A percentile compares a stretch with the other conserved stretches of the same genome.
phyloP scores from a whole-genome alignment of 345 rosid species.

The Triadica sebifera region DNA sequence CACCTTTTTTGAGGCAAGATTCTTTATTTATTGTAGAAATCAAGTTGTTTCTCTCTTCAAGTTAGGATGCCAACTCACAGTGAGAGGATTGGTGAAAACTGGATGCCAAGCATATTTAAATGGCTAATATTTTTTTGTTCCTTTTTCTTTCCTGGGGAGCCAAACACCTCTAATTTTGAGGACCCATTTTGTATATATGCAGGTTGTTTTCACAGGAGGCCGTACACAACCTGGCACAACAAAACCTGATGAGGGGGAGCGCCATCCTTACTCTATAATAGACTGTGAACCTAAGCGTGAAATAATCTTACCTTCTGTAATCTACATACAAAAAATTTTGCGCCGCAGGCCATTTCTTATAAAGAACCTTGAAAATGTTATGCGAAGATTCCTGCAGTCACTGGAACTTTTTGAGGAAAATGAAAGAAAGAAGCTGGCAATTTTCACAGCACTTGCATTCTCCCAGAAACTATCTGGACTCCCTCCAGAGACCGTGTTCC shows the following conservation, averaged over 20 bases:
- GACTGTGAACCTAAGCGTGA: conserved; percentile 88
- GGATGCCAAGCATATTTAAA: background rate
- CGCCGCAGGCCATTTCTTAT: conserved; percentile 93
- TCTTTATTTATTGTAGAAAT: conserved; percentile 6
- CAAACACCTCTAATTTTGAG: background rate
- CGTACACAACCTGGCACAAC: conserved; percentile 97
- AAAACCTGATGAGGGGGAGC: conserved; percentile 98
- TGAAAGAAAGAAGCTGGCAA: conserved; percentile 97
- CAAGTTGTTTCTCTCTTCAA: background rate
- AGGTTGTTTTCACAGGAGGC: conserved; percentile 95
- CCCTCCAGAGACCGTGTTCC: conserved; percentile 96
- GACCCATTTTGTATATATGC: conserved; percentile 23
- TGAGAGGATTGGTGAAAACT: background rate
- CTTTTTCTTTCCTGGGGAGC: no score
- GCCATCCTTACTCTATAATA: conserved; percentile 81
- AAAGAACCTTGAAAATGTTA: conserved; percentile 96
- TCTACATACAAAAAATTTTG: conserved; percentile 83
- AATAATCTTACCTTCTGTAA: conserved; percentile 75
- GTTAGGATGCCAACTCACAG: background rate
- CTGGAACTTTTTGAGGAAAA: conserved; percentile 96
- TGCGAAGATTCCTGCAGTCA: conserved; percentile 83
- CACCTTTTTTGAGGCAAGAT: conserved; percentile 68
- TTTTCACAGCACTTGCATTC: conserved; percentile 95
- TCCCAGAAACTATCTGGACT: conserved; percentile 98
- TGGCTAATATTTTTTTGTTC: background rate